A percentile compares a stretch with the other conserved stretches of the same genome.
phyloP scores from a whole-genome alignment of 2,329 filamentous ascomycete species.

The Sclerotiophoma versabilis region DNA sequence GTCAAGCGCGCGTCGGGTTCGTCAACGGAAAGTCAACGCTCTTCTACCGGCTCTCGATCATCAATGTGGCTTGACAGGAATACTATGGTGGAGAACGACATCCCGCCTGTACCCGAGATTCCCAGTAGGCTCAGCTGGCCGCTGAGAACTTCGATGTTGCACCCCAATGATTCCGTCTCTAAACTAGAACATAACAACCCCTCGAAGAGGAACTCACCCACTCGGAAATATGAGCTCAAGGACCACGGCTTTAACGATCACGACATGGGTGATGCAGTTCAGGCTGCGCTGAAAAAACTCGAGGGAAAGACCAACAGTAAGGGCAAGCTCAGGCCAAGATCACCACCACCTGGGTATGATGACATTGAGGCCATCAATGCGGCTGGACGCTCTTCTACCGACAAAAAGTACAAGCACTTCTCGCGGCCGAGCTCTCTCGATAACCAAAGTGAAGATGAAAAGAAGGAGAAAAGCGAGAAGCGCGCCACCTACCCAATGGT shows the following conservation, averaged over 20 bases:
- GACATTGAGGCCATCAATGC: slow-evolving; percentile 7
- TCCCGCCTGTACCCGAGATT: slow-evolving; percentile 38
- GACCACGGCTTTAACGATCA: slow-evolving; percentile 28
- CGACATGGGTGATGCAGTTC: slow-evolving; percentile 28
- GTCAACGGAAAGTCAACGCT: slow-evolving; percentile 18
- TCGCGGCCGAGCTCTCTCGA: slow-evolving; percentile 7
- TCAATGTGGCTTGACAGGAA: slow-evolving; percentile 29
- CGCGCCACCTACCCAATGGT: slow-evolving; percentile 9
- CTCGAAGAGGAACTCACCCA: slow-evolving; percentile 14
- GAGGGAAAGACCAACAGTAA: slow-evolving; percentile 26
- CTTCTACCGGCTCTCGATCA: slow-evolving; percentile 19
- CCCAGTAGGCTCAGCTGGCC: slow-evolving; percentile 21
- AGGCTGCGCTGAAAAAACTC: slow-evolving; percentile 27
- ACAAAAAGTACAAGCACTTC: slow-evolving; percentile 14
- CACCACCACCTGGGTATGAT: slow-evolving; percentile 11
- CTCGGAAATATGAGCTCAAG: slow-evolving; percentile 23
- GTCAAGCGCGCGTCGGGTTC: slow-evolving; percentile 37
- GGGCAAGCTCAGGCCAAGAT: slow-evolving; percentile 9
- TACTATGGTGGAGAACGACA: slow-evolving; percentile 20
- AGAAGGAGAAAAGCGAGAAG: neutral
- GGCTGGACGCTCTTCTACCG: slow-evolving; percentile 5
- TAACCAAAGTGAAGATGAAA: neutral
- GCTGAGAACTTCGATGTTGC: slow-evolving; percentile 1
- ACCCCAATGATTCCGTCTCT: slow-evolving; percentile 14
- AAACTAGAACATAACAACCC: slow-evolving; percentile 24